Evolutionary conservation across 305 asterid genomes (phyloP).

Genomic region (Fraxinus latifolia): DNA sequence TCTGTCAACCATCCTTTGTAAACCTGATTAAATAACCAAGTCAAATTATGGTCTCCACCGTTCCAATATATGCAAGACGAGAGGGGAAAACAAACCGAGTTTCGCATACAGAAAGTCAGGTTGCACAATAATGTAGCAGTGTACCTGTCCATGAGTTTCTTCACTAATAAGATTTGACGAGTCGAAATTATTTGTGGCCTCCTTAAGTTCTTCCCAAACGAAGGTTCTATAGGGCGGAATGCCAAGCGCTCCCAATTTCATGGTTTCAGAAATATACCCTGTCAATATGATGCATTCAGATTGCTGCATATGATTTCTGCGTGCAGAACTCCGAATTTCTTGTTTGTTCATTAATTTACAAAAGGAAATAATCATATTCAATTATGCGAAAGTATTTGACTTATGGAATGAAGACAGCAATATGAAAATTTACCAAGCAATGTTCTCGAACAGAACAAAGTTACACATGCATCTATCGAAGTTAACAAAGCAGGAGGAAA

Average conservation of each 20-base stretch:
- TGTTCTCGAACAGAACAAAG: background rate
- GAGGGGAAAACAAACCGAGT: background rate
- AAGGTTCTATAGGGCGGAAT: constrained; percentile 67
- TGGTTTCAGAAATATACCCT: constrained; percentile 80
- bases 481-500: background rate
- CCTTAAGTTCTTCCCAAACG: constrained; percentile 70
- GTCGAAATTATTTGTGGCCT: constrained; percentile 75
- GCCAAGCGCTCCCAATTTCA: constrained; percentile 75
- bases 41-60: background rate
- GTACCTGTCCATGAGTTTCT: constrained; percentile 71
- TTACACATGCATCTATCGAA: background rate
- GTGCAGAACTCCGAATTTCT: background rate
- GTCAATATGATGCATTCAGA: constrained; percentile 18
- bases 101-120: background rate
- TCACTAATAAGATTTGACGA: constrained; percentile 47
- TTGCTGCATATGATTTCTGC: background rate
- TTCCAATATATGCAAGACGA: background rate
- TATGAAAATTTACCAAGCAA: background rate
- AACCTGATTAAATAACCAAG: constrained; percentile 34
- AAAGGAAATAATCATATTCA: background rate
- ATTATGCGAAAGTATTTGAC: background rate
- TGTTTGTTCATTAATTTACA: background rate
- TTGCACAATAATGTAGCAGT: background rate
- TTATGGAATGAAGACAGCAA: background rate
- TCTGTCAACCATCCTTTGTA: constrained; percentile 69